Base-by-base conservation (phyloP, 768 basidiomycete species). In the Auricularia sp. region DNA sequence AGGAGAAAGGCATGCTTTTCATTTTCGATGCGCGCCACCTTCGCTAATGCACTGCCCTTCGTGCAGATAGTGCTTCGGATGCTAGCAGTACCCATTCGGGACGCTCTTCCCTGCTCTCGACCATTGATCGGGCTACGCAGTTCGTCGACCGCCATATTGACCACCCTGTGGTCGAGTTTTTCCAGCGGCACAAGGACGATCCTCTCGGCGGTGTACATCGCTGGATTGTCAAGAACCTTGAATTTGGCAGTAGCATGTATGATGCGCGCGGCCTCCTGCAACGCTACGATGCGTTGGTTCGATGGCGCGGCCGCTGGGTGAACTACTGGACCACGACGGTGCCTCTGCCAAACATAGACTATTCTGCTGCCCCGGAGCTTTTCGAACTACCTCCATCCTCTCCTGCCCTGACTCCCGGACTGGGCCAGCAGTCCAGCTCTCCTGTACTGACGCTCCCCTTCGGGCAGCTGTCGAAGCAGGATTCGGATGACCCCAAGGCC, bases 271-370 rank as follows among this genome's bases (percentile, higher is more conserved):
- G 79, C 0, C 72, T 86, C 51, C 77, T 77, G 62, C 73, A 75
- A 4, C 80, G 85, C n/a, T 86, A 85, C 68, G 68, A 72, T 11
- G 71, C 67, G 13, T 73, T 86, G 18, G 79, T 81, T 5, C 71
- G 67, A 0, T 85, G 85, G 83, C 54, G 67, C 18, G 82, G 81
- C 3, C 21, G 33, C 6, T 85, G 84, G 85, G 72, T 83, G 11
- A 85, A 85, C 70, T 85, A 83, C 67, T 86, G 82, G 82, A 85
- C 83, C n/a, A 75, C 78, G 62, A 83, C 83, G 0, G 63, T 73
- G 10, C 56, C 56, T 21, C 56, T 54, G 61, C 6, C 51, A 59
- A 59, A 64, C 14, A 47, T n/a, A 34, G 62, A 39, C 29, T 36
- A 8, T 66, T 24, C 42, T 0, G 39, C 37, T 36, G n/a, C 61